These are phyloP conservation scores for Brassica incana DNA, from an alignment of 345 rosid species.

Conservation along the genomic window DNA sequence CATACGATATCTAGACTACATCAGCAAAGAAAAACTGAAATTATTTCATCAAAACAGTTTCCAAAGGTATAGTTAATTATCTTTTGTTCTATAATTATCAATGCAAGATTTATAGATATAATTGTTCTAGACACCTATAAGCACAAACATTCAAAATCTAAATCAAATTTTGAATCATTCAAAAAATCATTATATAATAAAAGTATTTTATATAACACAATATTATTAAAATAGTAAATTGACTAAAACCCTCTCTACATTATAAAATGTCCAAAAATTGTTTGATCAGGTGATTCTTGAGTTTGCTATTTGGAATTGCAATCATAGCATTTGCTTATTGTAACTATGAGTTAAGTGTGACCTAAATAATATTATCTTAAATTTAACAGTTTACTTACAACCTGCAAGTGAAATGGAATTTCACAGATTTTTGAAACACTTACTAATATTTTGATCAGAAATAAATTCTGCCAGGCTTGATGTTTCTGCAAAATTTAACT, in stretches of 20 bases:
- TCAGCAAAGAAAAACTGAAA: background rate
- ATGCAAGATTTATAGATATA: background rate
- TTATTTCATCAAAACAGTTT: background rate
- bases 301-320: background rate
- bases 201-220: background rate
- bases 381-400: background rate
- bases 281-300: background rate
- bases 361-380: background rate
- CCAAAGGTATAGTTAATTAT: background rate
- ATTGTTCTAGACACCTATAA: background rate
- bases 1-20: too few relatives aligned
- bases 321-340: background rate
- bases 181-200: too few relatives aligned
- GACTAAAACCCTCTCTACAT: background rate
- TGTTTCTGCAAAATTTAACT: background rate
- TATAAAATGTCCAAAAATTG: background rate
- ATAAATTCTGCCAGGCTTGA: background rate
- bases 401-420: background rate
- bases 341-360: background rate
- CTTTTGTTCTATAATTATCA: background rate
- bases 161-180: background rate
- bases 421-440: background rate
- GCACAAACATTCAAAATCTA: background rate
- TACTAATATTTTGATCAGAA: background rate
- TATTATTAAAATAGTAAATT: background rate